phyloP scores from a whole-genome alignment of 768 basidiomycete species.

The Cyclocybe aegerita region DNA sequence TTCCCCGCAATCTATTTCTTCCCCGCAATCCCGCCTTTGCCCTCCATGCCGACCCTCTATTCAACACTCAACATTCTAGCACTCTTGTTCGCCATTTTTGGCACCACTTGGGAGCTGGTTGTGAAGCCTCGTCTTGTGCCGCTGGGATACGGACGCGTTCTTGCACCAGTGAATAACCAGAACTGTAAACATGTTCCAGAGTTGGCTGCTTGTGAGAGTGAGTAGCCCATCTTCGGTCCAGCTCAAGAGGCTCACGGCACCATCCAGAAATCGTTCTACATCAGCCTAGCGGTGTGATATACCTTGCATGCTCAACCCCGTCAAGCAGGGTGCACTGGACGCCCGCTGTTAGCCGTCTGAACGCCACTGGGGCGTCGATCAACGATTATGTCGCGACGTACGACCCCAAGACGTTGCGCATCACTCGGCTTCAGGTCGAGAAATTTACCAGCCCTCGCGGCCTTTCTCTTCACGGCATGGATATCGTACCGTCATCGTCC shows the following conservation, averaged over 20 bases:
- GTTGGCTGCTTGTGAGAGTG: slow-evolving; percentile 72
- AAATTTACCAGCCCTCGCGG: slow-evolving; percentile 40
- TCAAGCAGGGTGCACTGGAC: slow-evolving; percentile 50
- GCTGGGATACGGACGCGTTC: slow-evolving; percentile 43
- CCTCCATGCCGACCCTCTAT: slow-evolving; percentile 5
- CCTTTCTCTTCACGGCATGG: slow-evolving; percentile 66
- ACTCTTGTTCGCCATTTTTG: slow-evolving; percentile 38
- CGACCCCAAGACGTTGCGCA: slow-evolving; percentile 42
- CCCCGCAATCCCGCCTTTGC: neutral
- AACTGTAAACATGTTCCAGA: slow-evolving; percentile 50
- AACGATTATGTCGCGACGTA: slow-evolving; percentile 62
- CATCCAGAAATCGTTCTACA: slow-evolving; percentile 57
- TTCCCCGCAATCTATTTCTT: neutral
- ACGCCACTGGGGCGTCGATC: slow-evolving; percentile 36
- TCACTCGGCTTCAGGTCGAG: slow-evolving; percentile 44
- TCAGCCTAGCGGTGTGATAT: slow-evolving; percentile 53
- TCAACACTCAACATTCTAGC: slow-evolving; percentile 28
- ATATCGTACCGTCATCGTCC: slow-evolving; percentile 53
- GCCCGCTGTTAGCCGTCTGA: slow-evolving; percentile 39
- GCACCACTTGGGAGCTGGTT: slow-evolving; percentile 45
- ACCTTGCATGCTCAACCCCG: slow-evolving; percentile 62
- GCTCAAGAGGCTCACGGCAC: neutral
- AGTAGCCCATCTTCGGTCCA: slow-evolving; percentile 13
- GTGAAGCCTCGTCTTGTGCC: slow-evolving; percentile 42
- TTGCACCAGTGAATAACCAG: slow-evolving; percentile 45